Evolutionary conservation across 2,329 filamentous ascomycete species (phyloP), one percentile per base, ranked within the genome.

Genomic region (Stemphylium lycopersici): DNA sequence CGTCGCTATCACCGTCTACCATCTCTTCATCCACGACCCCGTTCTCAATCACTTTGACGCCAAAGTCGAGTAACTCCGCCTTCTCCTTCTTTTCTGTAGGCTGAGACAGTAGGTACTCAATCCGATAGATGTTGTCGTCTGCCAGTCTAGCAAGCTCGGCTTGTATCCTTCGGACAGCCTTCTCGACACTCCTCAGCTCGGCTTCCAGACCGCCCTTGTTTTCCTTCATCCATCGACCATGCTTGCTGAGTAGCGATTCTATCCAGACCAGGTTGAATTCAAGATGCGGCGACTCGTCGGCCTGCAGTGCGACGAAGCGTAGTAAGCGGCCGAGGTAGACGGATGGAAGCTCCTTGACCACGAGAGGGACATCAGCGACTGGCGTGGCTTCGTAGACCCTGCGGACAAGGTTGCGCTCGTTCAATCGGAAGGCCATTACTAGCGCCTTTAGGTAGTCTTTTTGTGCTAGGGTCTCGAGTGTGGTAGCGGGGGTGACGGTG

Each of bases 251-350:
- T 8, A 87, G 63, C 1, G 90, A 87, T 74, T 95, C 90, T 68
- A 97, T 90, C 95, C 95, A 99, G 7, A 93, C 79, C 39, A 99
- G 79, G 68, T 95, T 96, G 77, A 98, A 96, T 77, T 99, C 95
- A 4, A 99, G 84, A 79, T 97, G 93, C 1, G 93, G 93, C 2
- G 89, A 93, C 70, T 93, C 87, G 67, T 98, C 93, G 1, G 91
- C 90, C 68, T 96, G 90, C 8, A 89, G 84, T 2, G 92, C 92
- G 6, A 98, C 89, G 62, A 96, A 96, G 40, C 91, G 89, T 44
- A 99, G 81, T 11, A 98, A 80, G 3, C 91, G 86, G 24, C 90
- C 86, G 5, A 99, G 87, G 74, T 99, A 99, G 24, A 97, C 90
- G 0, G 84, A 83, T 1, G 95, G 95, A 33, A 97, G 79, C 29